Evolutionary conservation across 768 basidiomycete genomes (phyloP).

Genomic region (Exsudoporus frostii): DNA sequence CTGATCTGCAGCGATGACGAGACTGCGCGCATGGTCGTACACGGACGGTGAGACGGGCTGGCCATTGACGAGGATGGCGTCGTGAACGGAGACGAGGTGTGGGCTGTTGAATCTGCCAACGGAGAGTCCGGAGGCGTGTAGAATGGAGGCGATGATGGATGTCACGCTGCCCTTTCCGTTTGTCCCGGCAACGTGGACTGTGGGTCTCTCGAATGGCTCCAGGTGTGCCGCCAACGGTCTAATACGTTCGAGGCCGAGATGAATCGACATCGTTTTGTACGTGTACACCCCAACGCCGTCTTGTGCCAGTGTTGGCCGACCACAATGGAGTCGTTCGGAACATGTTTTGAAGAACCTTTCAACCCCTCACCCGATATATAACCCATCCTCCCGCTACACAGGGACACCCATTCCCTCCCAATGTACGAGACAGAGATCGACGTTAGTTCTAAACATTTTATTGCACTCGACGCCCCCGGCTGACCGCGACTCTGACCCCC

Average conservation of each 20-base stretch:
- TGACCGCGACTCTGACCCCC: not conserved
- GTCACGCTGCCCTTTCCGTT: slow-evolving; percentile 98
- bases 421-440: slow-evolving; percentile 21
- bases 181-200: slow-evolving; percentile 90
- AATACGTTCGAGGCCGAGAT: slow-evolving; percentile 64
- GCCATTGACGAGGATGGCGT: slow-evolving; percentile 71
- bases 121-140: slow-evolving; percentile 51
- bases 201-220: slow-evolving; percentile 68
- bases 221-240: slow-evolving; percentile 49
- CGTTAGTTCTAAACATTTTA: slow-evolving; percentile 2
- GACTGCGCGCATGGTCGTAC: slow-evolving; percentile 46
- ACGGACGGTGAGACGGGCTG: slow-evolving; percentile 43
- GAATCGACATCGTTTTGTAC: slow-evolving; percentile 52
- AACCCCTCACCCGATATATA: not conserved
- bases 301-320: not conserved
- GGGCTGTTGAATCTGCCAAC: slow-evolving; percentile 92
- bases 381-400: not conserved
- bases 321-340: not conserved
- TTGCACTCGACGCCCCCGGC: not conserved
- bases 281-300: not conserved
- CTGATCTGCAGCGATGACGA: slow-evolving; percentile 49
- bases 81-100: slow-evolving; percentile 75
- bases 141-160: slow-evolving; percentile 73
- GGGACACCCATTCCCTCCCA: not conserved
- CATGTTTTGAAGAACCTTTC: not conserved